Percentiles rank a stretch among this genome's conserved stretches.
Evolutionary conservation across 257 asterid species (phyloP).

Genomic region (Plectranthus barbatus): DNA sequence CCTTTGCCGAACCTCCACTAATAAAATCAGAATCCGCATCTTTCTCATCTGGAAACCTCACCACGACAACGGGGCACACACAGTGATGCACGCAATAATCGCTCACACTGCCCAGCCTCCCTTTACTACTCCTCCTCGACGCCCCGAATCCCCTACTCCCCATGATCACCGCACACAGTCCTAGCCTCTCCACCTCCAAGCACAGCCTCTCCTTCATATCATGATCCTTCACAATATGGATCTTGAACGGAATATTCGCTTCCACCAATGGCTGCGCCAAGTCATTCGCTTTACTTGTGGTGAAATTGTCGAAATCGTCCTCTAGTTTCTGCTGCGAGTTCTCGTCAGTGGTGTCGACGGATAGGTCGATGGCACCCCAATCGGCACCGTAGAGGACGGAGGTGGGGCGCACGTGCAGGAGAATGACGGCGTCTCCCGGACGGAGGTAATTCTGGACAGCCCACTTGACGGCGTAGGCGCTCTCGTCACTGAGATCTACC

Average conservation of each 20-base stretch:
- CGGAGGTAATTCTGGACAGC: slow-evolving; percentile 71
- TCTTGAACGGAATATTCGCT: slow-evolving; percentile 54
- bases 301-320: slow-evolving; percentile 61
- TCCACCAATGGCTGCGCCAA: slow-evolving; percentile 63
- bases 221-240: slow-evolving; percentile 75
- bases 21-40: slow-evolving; percentile 27
- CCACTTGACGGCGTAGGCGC: slow-evolving; percentile 68
- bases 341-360: slow-evolving; percentile 29
- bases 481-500: slow-evolving; percentile 75
- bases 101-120: slow-evolving; percentile 75
- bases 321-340: slow-evolving; percentile 53
- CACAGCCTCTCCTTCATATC: slow-evolving; percentile 86
- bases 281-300: slow-evolving; percentile 51
- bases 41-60: slow-evolving; percentile 57
- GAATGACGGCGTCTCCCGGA: slow-evolving; percentile 70
- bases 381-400: slow-evolving; percentile 56
- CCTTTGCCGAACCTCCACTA: slow-evolving; percentile 19
- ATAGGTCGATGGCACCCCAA: slow-evolving; percentile 52
- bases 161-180: slow-evolving; percentile 70
- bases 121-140: slow-evolving; percentile 43
- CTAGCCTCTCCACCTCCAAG: slow-evolving; percentile 81
- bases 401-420: slow-evolving; percentile 67
- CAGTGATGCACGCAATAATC: slow-evolving; percentile 78
- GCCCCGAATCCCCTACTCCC: slow-evolving; percentile 83
- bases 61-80: slow-evolving; percentile 72